Conservation (phyloP, 345 rosid genomes). For the Schrenkiella parvula region DNA sequence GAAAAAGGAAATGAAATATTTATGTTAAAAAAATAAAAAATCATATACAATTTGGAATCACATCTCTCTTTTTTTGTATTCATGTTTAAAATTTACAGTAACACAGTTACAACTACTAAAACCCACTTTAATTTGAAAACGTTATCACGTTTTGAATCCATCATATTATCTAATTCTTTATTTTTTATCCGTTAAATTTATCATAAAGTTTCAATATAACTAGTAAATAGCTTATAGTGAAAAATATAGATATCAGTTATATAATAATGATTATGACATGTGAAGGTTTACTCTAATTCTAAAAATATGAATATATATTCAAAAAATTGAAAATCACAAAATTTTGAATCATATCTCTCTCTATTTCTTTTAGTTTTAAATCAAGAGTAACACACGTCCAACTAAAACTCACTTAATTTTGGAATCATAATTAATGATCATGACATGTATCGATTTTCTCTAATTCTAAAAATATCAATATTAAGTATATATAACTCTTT, state of each 20-base stretch:
- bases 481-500: not conserved
- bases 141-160: not conserved
- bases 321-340: too few relatives aligned
- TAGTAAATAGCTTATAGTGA: too few relatives aligned
- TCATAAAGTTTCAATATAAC: too few relatives aligned
- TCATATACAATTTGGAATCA: not conserved
- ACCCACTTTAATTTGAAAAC: not conserved
- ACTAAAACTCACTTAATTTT: too few relatives aligned
- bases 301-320: not conserved
- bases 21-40: not conserved
- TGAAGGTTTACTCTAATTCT: not conserved
- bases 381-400: too few relatives aligned
- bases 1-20: not conserved
- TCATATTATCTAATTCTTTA: too few relatives aligned
- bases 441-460: not conserved
- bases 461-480: not conserved
- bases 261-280: too few relatives aligned
- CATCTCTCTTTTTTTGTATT: not conserved
- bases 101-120: not conserved
- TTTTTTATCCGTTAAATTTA: too few relatives aligned
- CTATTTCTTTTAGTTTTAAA: too few relatives aligned
- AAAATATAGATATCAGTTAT: too few relatives aligned
- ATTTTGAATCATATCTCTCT: too few relatives aligned
- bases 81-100: not conserved
- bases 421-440: too few relatives aligned